These are phyloP conservation scores for Aureobasidium vineae DNA, from an alignment of 2,329 filamentous ascomycete genomes.

Conservation along the genomic window DNA sequence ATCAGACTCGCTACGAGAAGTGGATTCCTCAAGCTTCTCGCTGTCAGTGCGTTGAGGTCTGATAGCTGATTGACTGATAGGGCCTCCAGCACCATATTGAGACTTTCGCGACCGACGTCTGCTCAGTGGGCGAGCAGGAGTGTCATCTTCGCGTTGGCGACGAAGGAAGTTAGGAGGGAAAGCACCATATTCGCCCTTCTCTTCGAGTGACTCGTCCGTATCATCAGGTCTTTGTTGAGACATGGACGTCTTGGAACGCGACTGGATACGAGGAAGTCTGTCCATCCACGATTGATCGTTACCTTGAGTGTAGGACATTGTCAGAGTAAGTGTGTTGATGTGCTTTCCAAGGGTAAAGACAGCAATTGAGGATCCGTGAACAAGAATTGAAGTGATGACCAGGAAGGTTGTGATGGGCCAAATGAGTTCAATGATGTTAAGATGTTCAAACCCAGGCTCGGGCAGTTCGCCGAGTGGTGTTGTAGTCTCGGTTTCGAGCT, in stretches of 20 bases:
- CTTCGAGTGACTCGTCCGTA: conserved; percentile 56
- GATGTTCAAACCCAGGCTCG: conserved; percentile 57
- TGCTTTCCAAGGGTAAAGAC: conserved; percentile 97
- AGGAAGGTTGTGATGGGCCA: conserved; percentile 96
- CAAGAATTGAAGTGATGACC: conserved; percentile 88
- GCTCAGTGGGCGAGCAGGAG: conserved; percentile 62
- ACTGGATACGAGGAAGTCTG: conserved; percentile 76
- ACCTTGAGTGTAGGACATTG: conserved; percentile 91
- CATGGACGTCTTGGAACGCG: conserved; percentile 76
- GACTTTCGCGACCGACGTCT: conserved; percentile 60
- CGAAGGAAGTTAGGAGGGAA: conserved; percentile 75
- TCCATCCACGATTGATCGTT: conserved; percentile 96
- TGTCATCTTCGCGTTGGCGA: conserved; percentile 73
- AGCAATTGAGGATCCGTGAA: conserved; percentile 96
- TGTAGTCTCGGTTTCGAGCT: conserved; percentile 72
- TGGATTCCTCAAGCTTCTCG: conserved; percentile 28
- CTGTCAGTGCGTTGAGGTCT: conserved; percentile 52
- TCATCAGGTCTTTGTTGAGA: conserved; percentile 66
- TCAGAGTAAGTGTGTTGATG: conserved; percentile 93
- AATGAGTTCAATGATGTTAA: conserved; percentile 75
- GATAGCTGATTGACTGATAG: conserved; percentile 87
- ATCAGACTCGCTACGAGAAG: conserved; percentile 38
- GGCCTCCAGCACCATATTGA: conserved; percentile 77
- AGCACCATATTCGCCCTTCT: conserved; percentile 62
- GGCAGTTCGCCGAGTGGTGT: conserved; percentile 69